Conservation (phyloP, 2,329 filamentous ascomycete genomes). For the Monosporascus sp. region DNA sequence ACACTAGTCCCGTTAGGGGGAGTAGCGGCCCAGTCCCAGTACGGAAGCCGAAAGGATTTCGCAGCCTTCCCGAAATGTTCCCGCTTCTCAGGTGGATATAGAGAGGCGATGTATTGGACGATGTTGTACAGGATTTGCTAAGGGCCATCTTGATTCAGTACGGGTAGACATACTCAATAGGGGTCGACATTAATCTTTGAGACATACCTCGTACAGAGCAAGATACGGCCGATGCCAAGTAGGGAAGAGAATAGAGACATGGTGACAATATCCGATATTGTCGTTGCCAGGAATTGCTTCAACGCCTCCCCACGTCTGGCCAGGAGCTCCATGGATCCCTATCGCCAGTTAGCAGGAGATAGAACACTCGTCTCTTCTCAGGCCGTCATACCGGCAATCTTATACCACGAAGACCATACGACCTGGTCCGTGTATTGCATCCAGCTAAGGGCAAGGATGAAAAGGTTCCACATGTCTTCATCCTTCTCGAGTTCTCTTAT, state of each 20-base stretch:
- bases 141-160: constrained; percentile 18
- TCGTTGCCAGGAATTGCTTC: constrained; percentile 44
- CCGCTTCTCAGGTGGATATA: constrained; percentile 37
- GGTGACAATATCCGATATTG: constrained; percentile 68
- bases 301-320: constrained; percentile 49
- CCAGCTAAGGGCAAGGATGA: constrained; percentile 67
- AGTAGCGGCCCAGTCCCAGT: constrained; percentile 53
- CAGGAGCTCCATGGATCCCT: constrained; percentile 80
- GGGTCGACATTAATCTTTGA: not conserved
- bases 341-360: constrained; percentile 8
- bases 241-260: constrained; percentile 70
- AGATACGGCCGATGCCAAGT: constrained; percentile 83
- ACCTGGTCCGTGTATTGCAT: constrained; percentile 64
- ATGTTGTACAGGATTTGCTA: constrained; percentile 36
- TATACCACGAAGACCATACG: constrained; percentile 66
- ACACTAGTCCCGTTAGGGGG: constrained; percentile 44
- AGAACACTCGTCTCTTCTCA: not conserved
- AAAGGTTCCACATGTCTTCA: constrained; percentile 68
- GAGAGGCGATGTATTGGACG: constrained; percentile 26
- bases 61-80: constrained; percentile 47
- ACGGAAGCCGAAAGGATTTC: constrained; percentile 48
- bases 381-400: constrained; percentile 58
- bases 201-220: constrained; percentile 49
- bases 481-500: constrained; percentile 62
- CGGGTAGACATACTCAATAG: not conserved